Conservation (phyloP, 2,329 filamentous ascomycete species). For the Colletotrichum endophyticum region DNA sequence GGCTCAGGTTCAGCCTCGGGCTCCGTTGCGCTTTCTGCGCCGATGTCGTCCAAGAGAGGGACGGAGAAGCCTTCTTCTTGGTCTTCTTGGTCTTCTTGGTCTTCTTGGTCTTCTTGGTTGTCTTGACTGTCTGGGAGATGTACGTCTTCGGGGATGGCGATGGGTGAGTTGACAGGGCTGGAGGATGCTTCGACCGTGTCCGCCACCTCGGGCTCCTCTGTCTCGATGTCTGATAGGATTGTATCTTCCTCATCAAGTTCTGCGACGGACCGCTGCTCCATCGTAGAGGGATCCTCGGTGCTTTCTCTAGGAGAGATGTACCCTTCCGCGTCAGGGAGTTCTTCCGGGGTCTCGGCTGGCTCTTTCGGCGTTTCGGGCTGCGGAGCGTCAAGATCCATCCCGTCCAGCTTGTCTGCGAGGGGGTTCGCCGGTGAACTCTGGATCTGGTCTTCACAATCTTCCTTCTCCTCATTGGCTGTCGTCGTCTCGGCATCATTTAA, state of each 20-base stretch:
- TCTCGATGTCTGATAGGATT: background rate
- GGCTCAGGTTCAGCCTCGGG: background rate
- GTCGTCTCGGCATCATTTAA: background rate
- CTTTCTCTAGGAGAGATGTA: background rate
- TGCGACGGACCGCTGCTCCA: background rate
- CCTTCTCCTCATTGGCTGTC: background rate
- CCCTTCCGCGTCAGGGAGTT: background rate
- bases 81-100: too few species aligned
- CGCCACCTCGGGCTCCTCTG: accelerated
- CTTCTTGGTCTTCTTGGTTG: background rate
- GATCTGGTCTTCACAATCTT: background rate
- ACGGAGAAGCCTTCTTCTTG: background rate
- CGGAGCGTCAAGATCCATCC: background rate
- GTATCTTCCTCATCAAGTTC: background rate
- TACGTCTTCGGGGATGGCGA: background rate
- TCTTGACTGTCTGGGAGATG: background rate
- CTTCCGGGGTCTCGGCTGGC: background rate
- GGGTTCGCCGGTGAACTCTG: background rate
- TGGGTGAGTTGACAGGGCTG: background rate
- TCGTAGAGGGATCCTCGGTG: background rate
- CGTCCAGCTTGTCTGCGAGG: background rate
- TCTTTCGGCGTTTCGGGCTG: background rate
- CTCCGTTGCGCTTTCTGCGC: background rate
- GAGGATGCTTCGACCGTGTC: background rate
- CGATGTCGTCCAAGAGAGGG: background rate